Percentiles rank a stretch among this genome's conserved stretches.
These are phyloP conservation scores for Calocera viscosa DNA, from an alignment of 768 basidiomycete genomes.

Conservation along the genomic window DNA sequence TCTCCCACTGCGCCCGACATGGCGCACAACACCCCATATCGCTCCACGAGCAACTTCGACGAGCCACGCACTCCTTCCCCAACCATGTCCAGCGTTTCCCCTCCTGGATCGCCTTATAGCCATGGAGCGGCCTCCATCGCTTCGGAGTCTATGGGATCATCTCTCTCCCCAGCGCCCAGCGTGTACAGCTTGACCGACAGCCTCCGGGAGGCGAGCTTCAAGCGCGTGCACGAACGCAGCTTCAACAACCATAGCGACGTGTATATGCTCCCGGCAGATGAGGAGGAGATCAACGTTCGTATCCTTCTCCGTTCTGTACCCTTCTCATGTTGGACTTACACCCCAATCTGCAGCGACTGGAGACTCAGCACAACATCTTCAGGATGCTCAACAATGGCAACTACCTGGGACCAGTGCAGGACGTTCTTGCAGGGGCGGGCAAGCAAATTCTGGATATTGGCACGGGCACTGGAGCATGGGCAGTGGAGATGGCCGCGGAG, in stretches of 20 bases:
- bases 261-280: slow-evolving; percentile 66
- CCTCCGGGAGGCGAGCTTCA: slow-evolving; percentile 43
- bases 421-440: slow-evolving; percentile 33
- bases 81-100: background rate
- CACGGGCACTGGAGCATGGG: slow-evolving; percentile 58
- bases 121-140: background rate
- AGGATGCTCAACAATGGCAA: slow-evolving; percentile 47
- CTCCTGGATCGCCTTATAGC: background rate
- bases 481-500: slow-evolving; percentile 55
- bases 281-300: slow-evolving; percentile 52
- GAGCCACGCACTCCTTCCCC: background rate
- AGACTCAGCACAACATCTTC: slow-evolving; percentile 56
- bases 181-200: slow-evolving; percentile 58
- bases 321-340: background rate
- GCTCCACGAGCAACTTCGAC: background rate
- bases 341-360: slow-evolving; percentile 29
- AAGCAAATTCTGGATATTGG: slow-evolving; percentile 51
- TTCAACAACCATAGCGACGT: slow-evolving; percentile 70
- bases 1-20: background rate
- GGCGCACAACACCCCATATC: background rate
- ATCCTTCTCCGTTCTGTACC: background rate
- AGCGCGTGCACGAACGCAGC: slow-evolving; percentile 5
- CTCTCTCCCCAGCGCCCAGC: slow-evolving; percentile 49
- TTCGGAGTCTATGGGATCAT: background rate
- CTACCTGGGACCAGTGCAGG: slow-evolving; percentile 52